Conservation (phyloP, 2,329 filamentous ascomycete genomes). For the Cercospora sesami region DNA sequence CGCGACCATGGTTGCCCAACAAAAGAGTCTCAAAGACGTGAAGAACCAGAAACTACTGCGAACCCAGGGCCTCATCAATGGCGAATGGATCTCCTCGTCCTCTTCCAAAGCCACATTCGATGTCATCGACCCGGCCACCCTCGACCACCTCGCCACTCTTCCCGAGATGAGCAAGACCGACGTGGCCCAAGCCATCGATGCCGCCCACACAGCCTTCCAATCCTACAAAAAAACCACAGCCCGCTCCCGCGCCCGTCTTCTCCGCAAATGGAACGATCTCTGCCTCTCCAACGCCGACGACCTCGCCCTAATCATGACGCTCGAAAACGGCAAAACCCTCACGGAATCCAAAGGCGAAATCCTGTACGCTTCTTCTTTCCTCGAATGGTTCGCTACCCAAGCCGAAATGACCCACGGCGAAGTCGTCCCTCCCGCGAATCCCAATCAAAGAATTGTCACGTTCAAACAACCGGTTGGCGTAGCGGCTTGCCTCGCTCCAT, state of each 20-base stretch:
- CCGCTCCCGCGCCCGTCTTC: conserved; percentile 28
- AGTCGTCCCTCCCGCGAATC: conserved; percentile 27
- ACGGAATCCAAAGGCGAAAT: conserved; percentile 38
- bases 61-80: conserved; percentile 30
- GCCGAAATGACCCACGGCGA: conserved; percentile 33
- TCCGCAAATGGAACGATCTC: conserved; percentile 37
- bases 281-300: conserved; percentile 35
- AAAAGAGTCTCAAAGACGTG: conserved; percentile 21
- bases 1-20: conserved; percentile 17
- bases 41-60: conserved; percentile 28
- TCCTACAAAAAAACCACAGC: conserved; percentile 30
- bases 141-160: conserved; percentile 27
- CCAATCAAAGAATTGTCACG: conserved; percentile 30
- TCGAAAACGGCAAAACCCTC: conserved; percentile 40
- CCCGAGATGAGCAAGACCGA: conserved; percentile 31
- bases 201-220: conserved; percentile 29
- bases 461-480: conserved; percentile 37
- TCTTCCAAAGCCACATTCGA: conserved; percentile 49
- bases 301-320: conserved; percentile 34
- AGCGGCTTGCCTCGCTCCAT: conserved; percentile 32
- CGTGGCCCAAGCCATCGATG: conserved; percentile 25
- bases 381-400: conserved; percentile 39
- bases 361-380: conserved; percentile 34
- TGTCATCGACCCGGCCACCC: conserved; percentile 30
- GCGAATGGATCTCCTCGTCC: conserved; percentile 28